Percentiles rank a stretch among this genome's conserved stretches.
These are phyloP conservation scores for Juglanconis sp. DNA, from an alignment of 2,329 filamentous ascomycete species.

Conservation along the genomic window DNA sequence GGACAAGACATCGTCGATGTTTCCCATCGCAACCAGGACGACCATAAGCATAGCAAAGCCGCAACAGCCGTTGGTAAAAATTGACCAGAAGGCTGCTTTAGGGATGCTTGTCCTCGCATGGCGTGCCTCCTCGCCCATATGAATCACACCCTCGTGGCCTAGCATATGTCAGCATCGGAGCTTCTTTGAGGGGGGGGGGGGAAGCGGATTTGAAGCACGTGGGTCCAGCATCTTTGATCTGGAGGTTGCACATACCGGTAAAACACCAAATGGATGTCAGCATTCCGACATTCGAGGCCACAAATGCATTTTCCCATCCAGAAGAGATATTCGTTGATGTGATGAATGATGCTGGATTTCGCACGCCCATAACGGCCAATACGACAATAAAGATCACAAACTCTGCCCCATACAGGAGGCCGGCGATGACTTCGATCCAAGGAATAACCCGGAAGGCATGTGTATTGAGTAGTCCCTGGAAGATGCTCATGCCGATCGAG, in stretches of 20 bases:
- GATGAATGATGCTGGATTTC: slow-evolving; percentile 2
- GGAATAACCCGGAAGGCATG: slow-evolving; percentile 35
- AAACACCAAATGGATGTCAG: slow-evolving; percentile 31
- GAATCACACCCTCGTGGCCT: slow-evolving; percentile 45
- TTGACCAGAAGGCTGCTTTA: slow-evolving; percentile 39
- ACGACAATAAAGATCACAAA: slow-evolving; percentile 16
- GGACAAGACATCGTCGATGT: too few species aligned
- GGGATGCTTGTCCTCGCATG: slow-evolving; percentile 45
- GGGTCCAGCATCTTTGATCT: not conserved
- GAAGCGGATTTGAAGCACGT: too few species aligned
- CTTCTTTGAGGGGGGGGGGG: not conserved
- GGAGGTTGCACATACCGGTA: slow-evolving; percentile 24
- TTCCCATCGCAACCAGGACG: too few species aligned
- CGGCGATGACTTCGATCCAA: slow-evolving; percentile 34
- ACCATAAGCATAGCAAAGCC: slow-evolving; percentile 26
- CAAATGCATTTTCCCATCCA: not conserved
- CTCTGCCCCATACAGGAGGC: slow-evolving; percentile 25
- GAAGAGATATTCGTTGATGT: slow-evolving; percentile 6
- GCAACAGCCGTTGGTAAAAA: slow-evolving; percentile 38
- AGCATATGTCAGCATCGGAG: not conserved
- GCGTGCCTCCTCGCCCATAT: slow-evolving; percentile 44
- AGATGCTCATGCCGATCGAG: slow-evolving; percentile 29
- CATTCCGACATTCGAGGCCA: slow-evolving; percentile 34
- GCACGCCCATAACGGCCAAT: slow-evolving; percentile 1
- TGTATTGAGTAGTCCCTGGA: slow-evolving; percentile 26